Evolutionary conservation across 139 green algal genomes (phyloP), one percentile per base, ranked within the genome.

Genomic region (Coelastrella sp.): DNA sequence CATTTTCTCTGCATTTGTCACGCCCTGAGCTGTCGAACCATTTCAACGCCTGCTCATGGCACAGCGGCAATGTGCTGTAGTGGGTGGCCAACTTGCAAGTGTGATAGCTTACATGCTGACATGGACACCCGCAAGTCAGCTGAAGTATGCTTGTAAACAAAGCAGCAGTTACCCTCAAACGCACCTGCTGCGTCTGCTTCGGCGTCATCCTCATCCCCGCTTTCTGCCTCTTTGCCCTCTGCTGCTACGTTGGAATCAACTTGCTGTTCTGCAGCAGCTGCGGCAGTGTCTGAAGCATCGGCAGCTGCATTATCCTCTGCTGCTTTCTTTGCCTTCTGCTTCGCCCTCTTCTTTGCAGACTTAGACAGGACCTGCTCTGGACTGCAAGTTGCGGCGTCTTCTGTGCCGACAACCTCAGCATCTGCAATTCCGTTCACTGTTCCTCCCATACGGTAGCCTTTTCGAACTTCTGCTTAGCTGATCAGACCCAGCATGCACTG

Each of bases 301-400:
- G 43, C 32, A 19, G 0, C 48, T 67, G 11, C 63, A 3, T 32
- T 64, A n/a, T 78, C 68, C 25, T 68, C 84, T 40, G 63, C 45
- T 30, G 84, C 84, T 19, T 84, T 84, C 76, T 85, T 85, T 5
- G 84, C 88, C 81, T 94, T 95, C 71, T 93, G 91, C 81, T 94
- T 94, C 8, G 74, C 71, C 15, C 87, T 88, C 88, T 94, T 95
- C 71, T 92, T 93, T 57, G 90, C 84, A 4, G 90, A 88, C 76
- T 94, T 93, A 68, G 83, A 90, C 48, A 92, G 53, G 27, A 21
- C 19, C 53, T 64, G 53, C 30, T 64, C 53, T 32, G 53, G 19
- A n/a, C 53, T 21, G 6, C 7, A 9, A 21, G 53, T n/a, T 43
- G 60, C 34, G 40, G 41, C 63, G 63, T 50, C 79, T 63, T 64